phyloP scores from a whole-genome alignment of 768 basidiomycete genomes.

The Nidula microcarpa region DNA sequence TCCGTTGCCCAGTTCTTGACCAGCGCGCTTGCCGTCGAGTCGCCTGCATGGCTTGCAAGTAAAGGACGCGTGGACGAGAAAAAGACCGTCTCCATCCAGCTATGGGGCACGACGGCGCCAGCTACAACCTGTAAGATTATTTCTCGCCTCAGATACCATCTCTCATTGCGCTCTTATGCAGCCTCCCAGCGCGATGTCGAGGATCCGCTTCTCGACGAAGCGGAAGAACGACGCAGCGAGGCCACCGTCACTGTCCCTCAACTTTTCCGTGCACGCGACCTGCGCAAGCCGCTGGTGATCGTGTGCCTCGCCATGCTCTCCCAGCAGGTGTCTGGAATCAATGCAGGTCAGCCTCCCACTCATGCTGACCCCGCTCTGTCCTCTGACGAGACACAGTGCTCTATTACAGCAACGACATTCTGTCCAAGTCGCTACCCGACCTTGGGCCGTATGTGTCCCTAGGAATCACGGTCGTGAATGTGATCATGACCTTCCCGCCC shows the following conservation, averaged over 20 bases:
- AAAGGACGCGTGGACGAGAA: conserved; percentile 48
- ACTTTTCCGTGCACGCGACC: conserved; percentile 46
- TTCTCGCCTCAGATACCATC: too few relatives aligned
- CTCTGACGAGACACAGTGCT: conserved; percentile 48
- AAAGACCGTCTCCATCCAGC: conserved; percentile 36
- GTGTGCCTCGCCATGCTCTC: conserved; percentile 70
- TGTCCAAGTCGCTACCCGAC: conserved; percentile 75
- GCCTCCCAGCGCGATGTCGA: conserved; percentile 17
- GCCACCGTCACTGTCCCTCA: conserved; percentile 47
- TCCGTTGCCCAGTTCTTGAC: conserved; percentile 54
- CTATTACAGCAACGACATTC: conserved; percentile 89
- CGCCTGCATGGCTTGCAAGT: conserved; percentile 62
- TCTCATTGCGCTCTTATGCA: neutral
- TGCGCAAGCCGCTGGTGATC: conserved; percentile 61
- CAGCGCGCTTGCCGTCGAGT: conserved; percentile 59
- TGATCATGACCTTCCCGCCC: conserved; percentile 80
- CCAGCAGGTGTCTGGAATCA: conserved; percentile 84
- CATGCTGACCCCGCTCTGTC: neutral
- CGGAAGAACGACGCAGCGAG: conserved; percentile 19
- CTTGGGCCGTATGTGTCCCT: conserved; percentile 80
- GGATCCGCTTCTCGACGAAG: conserved; percentile 38
- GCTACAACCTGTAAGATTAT: too few relatives aligned
- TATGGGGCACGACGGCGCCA: conserved; percentile 48
- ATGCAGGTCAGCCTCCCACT: conserved; percentile 46
- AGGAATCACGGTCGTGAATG: conserved; percentile 82